These are phyloP conservation scores for Themeda triandra DNA, from an alignment of 176 grass and related monocot genomes.

Conservation along the genomic window DNA sequence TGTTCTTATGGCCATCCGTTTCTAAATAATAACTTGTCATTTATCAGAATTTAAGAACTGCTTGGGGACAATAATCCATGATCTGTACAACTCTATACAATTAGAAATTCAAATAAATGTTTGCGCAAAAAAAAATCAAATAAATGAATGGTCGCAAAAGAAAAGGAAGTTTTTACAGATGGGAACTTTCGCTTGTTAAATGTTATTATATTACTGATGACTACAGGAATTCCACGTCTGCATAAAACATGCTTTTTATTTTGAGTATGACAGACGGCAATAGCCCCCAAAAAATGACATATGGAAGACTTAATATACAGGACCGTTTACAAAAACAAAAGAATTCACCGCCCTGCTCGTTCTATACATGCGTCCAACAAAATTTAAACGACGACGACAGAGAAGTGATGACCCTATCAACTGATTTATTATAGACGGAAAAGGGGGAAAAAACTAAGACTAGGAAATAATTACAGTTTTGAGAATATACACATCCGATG, in stretches of 20 bases:
- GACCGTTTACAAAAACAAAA: constrained; percentile 8
- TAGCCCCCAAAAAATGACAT: constrained; percentile 16
- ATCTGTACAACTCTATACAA: no score
- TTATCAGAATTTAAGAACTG: not conserved
- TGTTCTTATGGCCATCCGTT: not conserved
- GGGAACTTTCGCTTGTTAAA: not conserved
- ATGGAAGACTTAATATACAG: constrained; percentile 14
- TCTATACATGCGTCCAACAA: constrained; percentile 28
- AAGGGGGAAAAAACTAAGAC: not conserved
- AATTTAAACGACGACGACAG: not conserved
- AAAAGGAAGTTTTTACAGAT: no score
- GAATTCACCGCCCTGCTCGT: not conserved
- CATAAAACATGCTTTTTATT: constrained; percentile 2
- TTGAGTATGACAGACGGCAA: constrained; percentile 25
- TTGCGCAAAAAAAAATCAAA: no score
- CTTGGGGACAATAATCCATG: not conserved
- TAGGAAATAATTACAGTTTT: constrained; percentile 31
- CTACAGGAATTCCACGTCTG: not conserved
- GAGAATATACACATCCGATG: constrained; percentile 43
- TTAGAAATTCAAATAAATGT: no score
- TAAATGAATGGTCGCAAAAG: no score
- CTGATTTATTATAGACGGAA: not conserved
- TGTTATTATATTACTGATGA: no score
- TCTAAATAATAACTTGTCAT: not conserved
- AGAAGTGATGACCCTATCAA: constrained; percentile 4